phyloP scores from a whole-genome alignment of 768 basidiomycete species.

The Saitozyma podzolica region DNA sequence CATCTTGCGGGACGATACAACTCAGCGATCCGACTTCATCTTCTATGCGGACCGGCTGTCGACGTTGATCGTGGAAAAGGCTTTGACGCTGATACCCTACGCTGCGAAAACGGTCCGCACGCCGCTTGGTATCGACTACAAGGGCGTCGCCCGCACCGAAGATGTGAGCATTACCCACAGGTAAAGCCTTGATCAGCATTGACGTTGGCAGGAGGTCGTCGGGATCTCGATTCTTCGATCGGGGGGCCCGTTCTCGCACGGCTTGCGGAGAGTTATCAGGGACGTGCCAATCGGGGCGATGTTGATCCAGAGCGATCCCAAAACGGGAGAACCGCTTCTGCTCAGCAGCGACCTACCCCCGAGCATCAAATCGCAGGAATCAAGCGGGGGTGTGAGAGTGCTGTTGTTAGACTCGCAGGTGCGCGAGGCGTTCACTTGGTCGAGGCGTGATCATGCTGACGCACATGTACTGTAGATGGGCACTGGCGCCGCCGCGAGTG shows the following conservation, averaged over 20 bases:
- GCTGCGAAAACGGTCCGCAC: slow-evolving; percentile 62
- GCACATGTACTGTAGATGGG: slow-evolving; percentile 64
- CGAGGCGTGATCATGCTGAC: neutral
- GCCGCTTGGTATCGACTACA: slow-evolving; percentile 61
- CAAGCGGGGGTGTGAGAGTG: slow-evolving; percentile 72
- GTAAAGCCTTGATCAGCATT: neutral
- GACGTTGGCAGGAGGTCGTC: slow-evolving; percentile 63
- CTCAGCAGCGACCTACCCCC: slow-evolving; percentile 77
- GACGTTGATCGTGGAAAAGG: slow-evolving; percentile 78
- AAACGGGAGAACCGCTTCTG: slow-evolving; percentile 82
- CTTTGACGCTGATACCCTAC: slow-evolving; percentile 79
- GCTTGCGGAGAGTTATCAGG: slow-evolving; percentile 81
- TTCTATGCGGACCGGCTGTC: slow-evolving; percentile 88
- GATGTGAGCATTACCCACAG: slow-evolving; percentile 55
- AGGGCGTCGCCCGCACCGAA: slow-evolving; percentile 66
- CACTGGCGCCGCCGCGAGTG: slow-evolving; percentile 68
- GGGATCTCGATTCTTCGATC: slow-evolving; percentile 88
- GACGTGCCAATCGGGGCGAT: slow-evolving; percentile 85
- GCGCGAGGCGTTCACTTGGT: slow-evolving; percentile 8
- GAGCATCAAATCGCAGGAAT: slow-evolving; percentile 65
- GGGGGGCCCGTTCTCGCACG: slow-evolving; percentile 88
- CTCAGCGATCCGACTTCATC: slow-evolving; percentile 79
- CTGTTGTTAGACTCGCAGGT: slow-evolving; percentile 89
- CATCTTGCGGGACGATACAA: slow-evolving; percentile 71
- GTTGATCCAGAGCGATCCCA: slow-evolving; percentile 82